phyloP scores from a whole-genome alignment of 352 stramenopile species.

The Phytophthora rubi region DNA sequence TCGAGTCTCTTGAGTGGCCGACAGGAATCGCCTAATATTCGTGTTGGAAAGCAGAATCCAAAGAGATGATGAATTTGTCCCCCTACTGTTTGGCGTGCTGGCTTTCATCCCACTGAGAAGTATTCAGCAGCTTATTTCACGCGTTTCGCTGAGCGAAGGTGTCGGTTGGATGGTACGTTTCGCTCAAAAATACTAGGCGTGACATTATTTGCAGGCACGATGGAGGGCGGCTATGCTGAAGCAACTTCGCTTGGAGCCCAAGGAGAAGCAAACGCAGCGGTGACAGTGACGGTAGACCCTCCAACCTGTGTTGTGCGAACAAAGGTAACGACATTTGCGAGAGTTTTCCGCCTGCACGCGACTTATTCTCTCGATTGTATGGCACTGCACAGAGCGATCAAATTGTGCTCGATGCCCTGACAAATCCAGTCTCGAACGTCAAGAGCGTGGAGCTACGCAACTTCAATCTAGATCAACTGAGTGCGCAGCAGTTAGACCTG shows the following conservation, averaged over 20 bases:
- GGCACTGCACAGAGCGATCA: constrained; percentile 16
- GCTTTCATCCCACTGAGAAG: no score
- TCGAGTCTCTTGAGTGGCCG: background rate
- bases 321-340: constrained; percentile 10
- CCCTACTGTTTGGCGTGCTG: no score
- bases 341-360: background rate
- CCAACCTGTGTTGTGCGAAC: constrained; percentile 33
- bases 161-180: constrained; percentile 24
- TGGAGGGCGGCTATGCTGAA: constrained; percentile 6
- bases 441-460: constrained; percentile 41
- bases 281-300: background rate
- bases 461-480: constrained; percentile 37
- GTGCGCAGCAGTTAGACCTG: constrained; percentile 29
- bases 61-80: background rate
- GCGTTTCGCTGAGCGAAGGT: background rate
- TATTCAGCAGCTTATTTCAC: background rate
- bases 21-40: background rate
- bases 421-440: constrained; percentile 12
- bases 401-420: constrained; percentile 35
- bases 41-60: background rate
- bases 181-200: constrained; percentile 28
- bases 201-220: constrained; percentile 1
- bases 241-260: background rate
- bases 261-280: background rate
- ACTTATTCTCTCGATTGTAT: background rate